A percentile compares a stretch with the other conserved stretches of the same genome.
Conservation (phyloP, 352 stramenopile species). For the Pythium dissimile region DNA sequence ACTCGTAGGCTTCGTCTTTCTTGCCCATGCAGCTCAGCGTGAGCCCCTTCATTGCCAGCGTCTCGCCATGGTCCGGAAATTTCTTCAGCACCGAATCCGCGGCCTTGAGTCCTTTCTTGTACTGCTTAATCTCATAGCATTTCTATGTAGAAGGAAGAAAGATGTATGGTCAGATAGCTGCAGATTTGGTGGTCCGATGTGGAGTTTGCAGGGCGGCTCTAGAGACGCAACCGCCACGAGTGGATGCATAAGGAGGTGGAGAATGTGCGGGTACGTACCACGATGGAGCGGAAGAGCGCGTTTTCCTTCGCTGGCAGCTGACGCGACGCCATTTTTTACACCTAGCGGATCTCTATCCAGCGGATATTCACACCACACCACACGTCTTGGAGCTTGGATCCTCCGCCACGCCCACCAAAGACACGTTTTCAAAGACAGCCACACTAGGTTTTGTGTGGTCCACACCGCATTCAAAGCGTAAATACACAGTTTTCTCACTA, state of each 20-base stretch:
- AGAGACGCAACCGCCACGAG: not conserved
- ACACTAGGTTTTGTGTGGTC: slow-evolving; percentile 5
- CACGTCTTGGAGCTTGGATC: slow-evolving; percentile 2
- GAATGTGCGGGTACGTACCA: slow-evolving; percentile 50
- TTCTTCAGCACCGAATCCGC: slow-evolving; percentile 96
- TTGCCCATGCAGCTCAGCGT: slow-evolving; percentile 94
- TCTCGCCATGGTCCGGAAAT: slow-evolving; percentile 96
- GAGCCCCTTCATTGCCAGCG: slow-evolving; percentile 97
- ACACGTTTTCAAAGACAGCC: not conserved
- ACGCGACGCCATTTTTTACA: slow-evolving; percentile 51
- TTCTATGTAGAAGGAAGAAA: slow-evolving; percentile 70
- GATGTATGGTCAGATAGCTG: too few species aligned
- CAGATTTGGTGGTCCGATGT: not conserved
- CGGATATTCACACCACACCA: slow-evolving; percentile 11
- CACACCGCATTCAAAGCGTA: not conserved
- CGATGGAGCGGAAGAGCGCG: slow-evolving; percentile 95
- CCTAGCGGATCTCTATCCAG: too few species aligned
- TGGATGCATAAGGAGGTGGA: not conserved
- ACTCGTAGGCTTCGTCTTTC: slow-evolving; percentile 95
- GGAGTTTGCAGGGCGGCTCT: not conserved
- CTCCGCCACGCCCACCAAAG: slow-evolving; percentile 1
- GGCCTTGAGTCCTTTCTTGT: slow-evolving; percentile 98
- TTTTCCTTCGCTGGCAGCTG: slow-evolving; percentile 92
- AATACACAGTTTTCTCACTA: too few species aligned
- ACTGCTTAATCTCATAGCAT: slow-evolving; percentile 98